Conservation (phyloP, 345 rosid genomes). For the Lumnitzera littorea region DNA sequence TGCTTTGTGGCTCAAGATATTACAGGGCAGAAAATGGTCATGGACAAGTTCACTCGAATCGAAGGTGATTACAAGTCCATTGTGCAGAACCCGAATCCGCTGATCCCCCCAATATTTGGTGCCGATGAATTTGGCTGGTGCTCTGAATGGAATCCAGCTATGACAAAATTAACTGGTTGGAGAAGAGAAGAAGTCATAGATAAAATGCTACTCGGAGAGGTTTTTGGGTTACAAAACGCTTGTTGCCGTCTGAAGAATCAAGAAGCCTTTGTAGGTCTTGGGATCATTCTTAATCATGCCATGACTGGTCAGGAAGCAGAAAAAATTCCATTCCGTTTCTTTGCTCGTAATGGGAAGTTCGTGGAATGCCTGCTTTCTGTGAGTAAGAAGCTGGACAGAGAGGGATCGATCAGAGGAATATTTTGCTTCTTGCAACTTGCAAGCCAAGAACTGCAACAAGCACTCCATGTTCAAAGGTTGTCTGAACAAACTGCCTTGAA, state of each 20-base stretch:
- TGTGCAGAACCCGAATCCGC: conserved; percentile 82
- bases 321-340: conserved; percentile 78
- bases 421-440: conserved; percentile 97
- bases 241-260: conserved; percentile 80
- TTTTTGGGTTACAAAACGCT: conserved; percentile 63
- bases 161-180: conserved; percentile 76
- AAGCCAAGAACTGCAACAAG: conserved; percentile 86
- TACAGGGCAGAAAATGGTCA: conserved; percentile 80
- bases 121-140: conserved; percentile 95
- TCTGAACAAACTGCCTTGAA: conserved; percentile 74
- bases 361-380: conserved; percentile 76
- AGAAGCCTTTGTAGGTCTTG: conserved; percentile 74
- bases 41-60: conserved; percentile 96
- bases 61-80: conserved; percentile 97
- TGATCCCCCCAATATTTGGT: conserved; percentile 92
- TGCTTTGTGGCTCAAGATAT: conserved; percentile 97
- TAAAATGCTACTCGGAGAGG: conserved; percentile 85
- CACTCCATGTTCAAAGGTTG: conserved; percentile 75
- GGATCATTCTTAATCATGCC: conserved; percentile 66
- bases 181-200: conserved; percentile 74
- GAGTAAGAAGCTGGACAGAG: conserved; percentile 72
- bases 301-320: conserved; percentile 66
- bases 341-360: conserved; percentile 56
- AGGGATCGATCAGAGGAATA: conserved; percentile 65
- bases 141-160: conserved; percentile 95